phyloP scores from a whole-genome alignment of 495 filamentous ascomycete genomes.

The Hypoxylon perforatum region DNA sequence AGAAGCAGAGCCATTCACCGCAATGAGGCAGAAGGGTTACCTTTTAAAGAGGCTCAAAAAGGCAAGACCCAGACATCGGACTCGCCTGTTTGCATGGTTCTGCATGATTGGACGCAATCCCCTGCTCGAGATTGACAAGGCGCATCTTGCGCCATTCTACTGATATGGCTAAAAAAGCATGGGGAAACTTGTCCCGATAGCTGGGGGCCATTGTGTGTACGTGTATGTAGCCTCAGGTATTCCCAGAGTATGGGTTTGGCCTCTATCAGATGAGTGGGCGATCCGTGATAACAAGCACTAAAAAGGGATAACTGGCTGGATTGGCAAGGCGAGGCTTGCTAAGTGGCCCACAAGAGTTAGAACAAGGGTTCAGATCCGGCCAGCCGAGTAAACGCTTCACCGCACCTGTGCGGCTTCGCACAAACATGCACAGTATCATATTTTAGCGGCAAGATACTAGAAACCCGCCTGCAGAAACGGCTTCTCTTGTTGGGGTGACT shows the following conservation, averaged over 20 bases:
- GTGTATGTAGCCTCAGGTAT: conserved; percentile 12
- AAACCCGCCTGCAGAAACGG: conserved; percentile 29
- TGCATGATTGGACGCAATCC: conserved; percentile 31
- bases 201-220: conserved; percentile 13
- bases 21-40: conserved; percentile 33
- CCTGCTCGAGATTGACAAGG: conserved; percentile 25
- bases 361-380: conserved; percentile 37
- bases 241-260: conserved; percentile 4
- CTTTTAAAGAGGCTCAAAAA: conserved; percentile 34
- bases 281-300: conserved; percentile 29
- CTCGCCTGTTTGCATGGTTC: conserved; percentile 31
- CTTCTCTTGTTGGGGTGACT: conserved; percentile 19
- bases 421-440: conserved; percentile 7
- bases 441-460: conserved; percentile 25
- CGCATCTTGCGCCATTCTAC: conserved; percentile 30
- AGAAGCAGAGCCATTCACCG: conserved; percentile 33
- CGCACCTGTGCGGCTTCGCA: conserved; percentile 26
- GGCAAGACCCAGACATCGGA: conserved; percentile 27
- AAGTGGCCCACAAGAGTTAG: conserved; percentile 16
- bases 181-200: conserved; percentile 29
- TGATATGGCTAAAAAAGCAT: conserved; percentile 10
- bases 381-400: conserved; percentile 31
- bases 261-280: conserved; percentile 12
- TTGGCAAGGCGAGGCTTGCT: conserved; percentile 30
- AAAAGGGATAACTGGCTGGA: conserved; percentile 14